Base-by-base conservation (phyloP, 345 rosid species). In the Crucihimalaya himalaica region DNA sequence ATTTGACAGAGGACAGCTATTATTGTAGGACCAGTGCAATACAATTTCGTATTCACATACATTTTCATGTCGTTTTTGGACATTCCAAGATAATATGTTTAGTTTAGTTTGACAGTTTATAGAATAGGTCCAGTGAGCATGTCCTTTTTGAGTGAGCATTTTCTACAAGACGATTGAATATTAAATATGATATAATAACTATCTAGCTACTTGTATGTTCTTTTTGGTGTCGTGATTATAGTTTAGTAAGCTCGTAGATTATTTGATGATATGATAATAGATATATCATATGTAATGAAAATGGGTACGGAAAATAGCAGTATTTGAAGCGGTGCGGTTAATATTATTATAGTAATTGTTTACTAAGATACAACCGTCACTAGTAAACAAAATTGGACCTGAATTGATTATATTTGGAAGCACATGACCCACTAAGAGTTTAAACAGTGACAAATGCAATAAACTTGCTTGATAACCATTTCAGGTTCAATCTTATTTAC, bases 1-100 rank as follows among this genome's bases (percentile, higher is more conserved):
- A 29, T 57, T 58, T 66, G 77, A 18, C 57, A 72, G 67, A 66
- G 27, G 73, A 71, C 81, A 71, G 77, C 81, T 77, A 59, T 71
- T 59, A 78, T 50, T 72, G 81, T 78, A 78, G 73, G 73, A 66
- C 77, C 64, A 31, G 18, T 59, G 73, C 68, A 48, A 50, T 77
- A 71, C 77, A 65, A 31, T 57, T 64, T 66, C 68, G 63, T 63
- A 51, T 78, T 65, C 73, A 58, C 63, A 58, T 71, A 66, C 51
- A 65, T 57, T 59, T 63, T 32, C 68, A 71, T 77, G 72, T 71
- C 76, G 68, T 78, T 40, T 71, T 71, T 66, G 56, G 57, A 51
- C 66, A 71, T 64, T 29, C 72, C 72, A 21, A 71, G 63, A 64
- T 58, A 29, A 65, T 58, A 29, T 71, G 63, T 65, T 60, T 66